Evolutionary conservation across 1,139 yeast genomes (phyloP), one percentile per base, ranked within the genome.

Genomic region (Wickerhamomyces sp.): DNA sequence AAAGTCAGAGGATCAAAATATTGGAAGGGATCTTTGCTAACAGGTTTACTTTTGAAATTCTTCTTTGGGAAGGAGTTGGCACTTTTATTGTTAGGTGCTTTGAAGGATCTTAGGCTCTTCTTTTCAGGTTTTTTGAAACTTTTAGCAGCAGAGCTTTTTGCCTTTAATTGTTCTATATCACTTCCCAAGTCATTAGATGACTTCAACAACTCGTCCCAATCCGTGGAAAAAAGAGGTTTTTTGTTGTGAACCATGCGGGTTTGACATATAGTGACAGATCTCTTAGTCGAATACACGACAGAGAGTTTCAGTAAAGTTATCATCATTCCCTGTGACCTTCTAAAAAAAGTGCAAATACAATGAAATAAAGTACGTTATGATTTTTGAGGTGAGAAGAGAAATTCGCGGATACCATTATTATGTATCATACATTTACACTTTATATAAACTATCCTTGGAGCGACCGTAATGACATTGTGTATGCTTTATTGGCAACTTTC

Each of bases 1-100:
- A 45, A 49, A 3, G 50, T 44, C 7, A 9, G 35, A 14, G 53
- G 51, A 27, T 50, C 35, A 20, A 38, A 35, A 2, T 17, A 15
- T 31, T 15, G 5, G 21, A 12, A 9, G 28, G 21, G 29, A 14
- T 27, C 17, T 27, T 13, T 27, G 12, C 7, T 14, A 15, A 5
- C 29, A 7, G 31, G 13, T 18, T 17, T 28, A 6, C 7, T 12
- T 4, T 20, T 30, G 26, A 30, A 20, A 16, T 20, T 24, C n/a
- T 24, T 24, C 27, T 24, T 24, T 24, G 10, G 27, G 10, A 21
- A 21, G 24, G 24, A 21, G 7, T 12, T 24, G 27, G 10, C 13
- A 14, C 10, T 21, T 10, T 10, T 10, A 12, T 24, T 24, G 13
- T 12, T 24, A 14, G 8, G 10, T 6, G 6, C 13, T 5, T 24